Percentiles rank a stretch among this genome's conserved stretches.
phyloP scores from a whole-genome alignment of 768 basidiomycete genomes.

The Boletus eberwhitei region DNA sequence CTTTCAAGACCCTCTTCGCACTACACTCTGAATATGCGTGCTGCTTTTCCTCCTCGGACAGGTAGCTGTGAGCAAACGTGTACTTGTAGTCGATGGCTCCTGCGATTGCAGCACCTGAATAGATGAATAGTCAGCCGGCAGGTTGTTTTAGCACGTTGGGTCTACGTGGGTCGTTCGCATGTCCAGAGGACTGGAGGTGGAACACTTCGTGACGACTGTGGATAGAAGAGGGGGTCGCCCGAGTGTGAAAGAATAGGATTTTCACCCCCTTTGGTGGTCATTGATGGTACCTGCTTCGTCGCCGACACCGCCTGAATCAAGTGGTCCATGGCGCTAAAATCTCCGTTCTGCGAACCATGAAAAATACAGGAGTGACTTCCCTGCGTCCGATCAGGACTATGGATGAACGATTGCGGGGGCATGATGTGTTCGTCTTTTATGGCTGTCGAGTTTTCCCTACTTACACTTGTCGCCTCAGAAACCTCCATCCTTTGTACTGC shows the following conservation, averaged over 20 bases:
- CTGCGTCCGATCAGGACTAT: constrained; percentile 15
- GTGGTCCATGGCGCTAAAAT: constrained; percentile 15
- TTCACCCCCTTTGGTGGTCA: not conserved
- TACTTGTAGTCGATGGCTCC: constrained; percentile 71
- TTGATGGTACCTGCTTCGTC: constrained; percentile 1
- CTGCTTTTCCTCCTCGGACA: constrained; percentile 46
- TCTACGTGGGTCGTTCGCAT: constrained; percentile 2
- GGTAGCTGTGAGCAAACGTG: constrained; percentile 54
- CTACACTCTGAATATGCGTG: constrained; percentile 74
- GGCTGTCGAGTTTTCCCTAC: constrained; percentile 14
- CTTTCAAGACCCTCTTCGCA: constrained; percentile 71
- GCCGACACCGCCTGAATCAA: not conserved
- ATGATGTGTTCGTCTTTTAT: constrained; percentile 32
- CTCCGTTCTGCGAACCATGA: constrained; percentile 14
- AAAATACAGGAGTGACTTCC: constrained; percentile 11
- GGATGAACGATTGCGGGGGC: constrained; percentile 36
- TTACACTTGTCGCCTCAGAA: constrained; percentile 4
- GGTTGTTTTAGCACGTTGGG: constrained; percentile 6
- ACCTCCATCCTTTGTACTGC: constrained; percentile 33
- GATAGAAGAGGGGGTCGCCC: constrained; percentile 22
- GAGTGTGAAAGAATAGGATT: too few relatives aligned
- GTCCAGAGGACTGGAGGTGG: constrained; percentile 4
- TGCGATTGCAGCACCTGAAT: constrained; percentile 54
- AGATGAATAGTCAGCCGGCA: constrained; percentile 2
- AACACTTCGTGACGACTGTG: constrained; percentile 21